Base-by-base conservation (phyloP, 805 yeast genomes). In the Teunomyces barrocoloradensis region DNA sequence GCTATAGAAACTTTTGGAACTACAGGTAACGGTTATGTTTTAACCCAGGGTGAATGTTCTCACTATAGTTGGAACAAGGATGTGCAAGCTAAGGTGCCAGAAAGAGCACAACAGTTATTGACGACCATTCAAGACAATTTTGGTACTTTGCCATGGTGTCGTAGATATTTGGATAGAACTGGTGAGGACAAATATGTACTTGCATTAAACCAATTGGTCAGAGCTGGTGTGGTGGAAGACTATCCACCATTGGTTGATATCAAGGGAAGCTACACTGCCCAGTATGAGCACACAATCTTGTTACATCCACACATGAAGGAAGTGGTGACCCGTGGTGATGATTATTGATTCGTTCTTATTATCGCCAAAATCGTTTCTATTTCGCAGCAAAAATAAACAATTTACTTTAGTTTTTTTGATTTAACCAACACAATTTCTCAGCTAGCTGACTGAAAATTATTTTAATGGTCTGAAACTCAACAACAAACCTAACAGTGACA, bases 1-100 rank as follows among this genome's bases (percentile, higher is more conserved):
- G 99, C 99, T 51, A 92, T 94, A 61, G 99, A 94, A 71, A 94
- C 99, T 2, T 94, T 94, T 62, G 99, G 99, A 10, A 81, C 96
- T 38, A 94, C 99, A 1, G 99, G 99, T 52, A 80, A 86, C 49
- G 99, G 98, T 32, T 85, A 84, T 57, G 98, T 94, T 30, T 72
- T 84, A 42, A 73, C 82, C 6, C 85, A 82, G 51, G 99, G 99
- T 40, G 99, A 94, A 69, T 86, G 92, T 59, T 90, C 97, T 11
- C 99, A 94, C 70, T 94, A 94, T 63, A 90, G 95, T 28, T 75
- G 80, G 60, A 80, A 74, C 57, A 62, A 68, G 25, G 84, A 76
- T 36, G 81, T 5, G 80, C 87, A 4, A 62, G 86, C 37, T 18
- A 30, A 32, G 20, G 35, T 42, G n/a, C 35, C 44, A 11, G 82